Percentiles rank a stretch among this genome's conserved stretches.
Conservation (phyloP, 192 early-diverging fungal species). For the Geosiphon pyriformis region DNA sequence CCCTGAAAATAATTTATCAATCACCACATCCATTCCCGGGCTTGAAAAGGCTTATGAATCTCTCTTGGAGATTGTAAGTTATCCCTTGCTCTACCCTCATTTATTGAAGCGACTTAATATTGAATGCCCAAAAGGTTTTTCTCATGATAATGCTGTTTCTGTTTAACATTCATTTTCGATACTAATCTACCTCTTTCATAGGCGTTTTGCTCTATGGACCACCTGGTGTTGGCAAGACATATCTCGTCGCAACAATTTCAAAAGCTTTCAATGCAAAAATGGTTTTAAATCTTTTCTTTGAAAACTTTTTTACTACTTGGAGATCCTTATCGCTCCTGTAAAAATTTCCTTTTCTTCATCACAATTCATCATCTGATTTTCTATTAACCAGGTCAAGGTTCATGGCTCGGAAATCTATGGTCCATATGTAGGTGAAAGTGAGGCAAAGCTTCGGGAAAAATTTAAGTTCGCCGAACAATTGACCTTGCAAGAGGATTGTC, state of each 20-base stretch:
- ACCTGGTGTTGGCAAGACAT: constrained; percentile 94
- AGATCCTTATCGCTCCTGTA: too few relatives aligned
- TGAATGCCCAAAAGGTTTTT: constrained; percentile 73
- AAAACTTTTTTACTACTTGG: too few relatives aligned
- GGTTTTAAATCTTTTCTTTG: too few relatives aligned
- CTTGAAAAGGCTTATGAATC: constrained; percentile 68
- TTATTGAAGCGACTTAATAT: constrained; percentile 60
- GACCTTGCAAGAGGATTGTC: constrained; percentile 27
- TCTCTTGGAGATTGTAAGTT: constrained; percentile 72
- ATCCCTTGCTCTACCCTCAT: constrained; percentile 63
- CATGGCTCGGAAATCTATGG: constrained; percentile 83
- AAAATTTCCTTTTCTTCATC: too few relatives aligned
- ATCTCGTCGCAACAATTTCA: constrained; percentile 68
- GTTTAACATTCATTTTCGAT: too few relatives aligned
- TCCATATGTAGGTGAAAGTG: constrained; percentile 83
- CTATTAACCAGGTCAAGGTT: constrained; percentile 62
- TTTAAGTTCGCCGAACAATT: constrained; percentile 63
- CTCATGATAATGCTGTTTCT: too few relatives aligned
- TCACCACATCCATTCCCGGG: constrained; percentile 44
- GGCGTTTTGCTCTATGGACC: constrained; percentile 88
- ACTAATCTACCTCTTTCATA: too few relatives aligned
- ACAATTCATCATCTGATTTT: too few relatives aligned
- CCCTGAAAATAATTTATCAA: not conserved
- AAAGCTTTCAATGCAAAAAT: constrained; percentile 60
- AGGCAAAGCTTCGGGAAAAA: constrained; percentile 62